These are phyloP conservation scores for Fraxinus pennsylvanica DNA, from an alignment of 257 asterid species.

Conservation along the genomic window DNA sequence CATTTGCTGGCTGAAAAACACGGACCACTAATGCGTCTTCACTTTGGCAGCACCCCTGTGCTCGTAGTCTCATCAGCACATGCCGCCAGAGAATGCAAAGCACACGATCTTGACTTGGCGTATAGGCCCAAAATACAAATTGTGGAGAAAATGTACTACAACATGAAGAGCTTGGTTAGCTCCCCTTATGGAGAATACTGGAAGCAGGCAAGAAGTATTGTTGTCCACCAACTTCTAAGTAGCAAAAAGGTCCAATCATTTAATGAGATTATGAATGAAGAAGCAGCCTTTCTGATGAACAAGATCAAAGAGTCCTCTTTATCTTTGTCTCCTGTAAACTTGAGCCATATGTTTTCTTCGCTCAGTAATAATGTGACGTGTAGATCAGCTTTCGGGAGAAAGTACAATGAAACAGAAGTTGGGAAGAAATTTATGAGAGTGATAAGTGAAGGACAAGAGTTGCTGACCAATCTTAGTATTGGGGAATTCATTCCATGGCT, in stretches of 20 bases:
- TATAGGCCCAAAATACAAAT: background rate
- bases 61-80: slow-evolving; percentile 36
- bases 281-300: slow-evolving; percentile 33
- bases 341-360: slow-evolving; percentile 27
- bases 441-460: slow-evolving; percentile 23
- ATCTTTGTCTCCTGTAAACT: slow-evolving; percentile 5
- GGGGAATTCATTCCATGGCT: slow-evolving; percentile 30
- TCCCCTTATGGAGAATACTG: slow-evolving; percentile 50
- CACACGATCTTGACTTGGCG: slow-evolving; percentile 36
- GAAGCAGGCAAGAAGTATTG: slow-evolving; percentile 42
- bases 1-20: slow-evolving; percentile 24
- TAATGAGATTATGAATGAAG: slow-evolving; percentile 35
- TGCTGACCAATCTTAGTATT: slow-evolving; percentile 33
- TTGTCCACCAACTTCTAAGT: slow-evolving; percentile 46
- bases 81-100: slow-evolving; percentile 38
- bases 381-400: slow-evolving; percentile 42
- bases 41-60: slow-evolving; percentile 32
- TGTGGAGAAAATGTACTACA: background rate
- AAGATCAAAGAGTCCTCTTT: slow-evolving; percentile 20
- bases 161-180: background rate
- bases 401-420: slow-evolving; percentile 24
- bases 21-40: slow-evolving; percentile 49
- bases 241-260: slow-evolving; percentile 42
- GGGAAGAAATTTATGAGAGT: slow-evolving; percentile 19
- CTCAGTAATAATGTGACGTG: slow-evolving; percentile 36